A percentile compares a stretch with the other conserved stretches of the same genome.
phyloP scores from a whole-genome alignment of 495 filamentous ascomycete genomes.

The Baudoinia panamericana region DNA sequence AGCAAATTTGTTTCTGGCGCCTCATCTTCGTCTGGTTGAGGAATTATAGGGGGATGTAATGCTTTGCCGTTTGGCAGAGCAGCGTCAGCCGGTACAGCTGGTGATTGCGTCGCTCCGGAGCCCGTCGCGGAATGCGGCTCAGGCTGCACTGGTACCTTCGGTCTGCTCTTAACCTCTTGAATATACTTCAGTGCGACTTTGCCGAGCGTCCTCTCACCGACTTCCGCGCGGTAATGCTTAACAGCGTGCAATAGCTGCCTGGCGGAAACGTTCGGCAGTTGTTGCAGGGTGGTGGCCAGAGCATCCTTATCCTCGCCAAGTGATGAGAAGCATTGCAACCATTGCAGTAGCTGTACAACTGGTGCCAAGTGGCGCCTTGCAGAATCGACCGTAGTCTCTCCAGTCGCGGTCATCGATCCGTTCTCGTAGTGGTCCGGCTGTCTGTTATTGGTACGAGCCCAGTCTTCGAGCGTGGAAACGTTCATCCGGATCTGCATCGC shows the following conservation, averaged over 20 bases:
- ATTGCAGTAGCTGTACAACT: slow-evolving; percentile 88
- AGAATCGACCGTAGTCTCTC: slow-evolving; percentile 73
- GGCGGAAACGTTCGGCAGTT: slow-evolving; percentile 69
- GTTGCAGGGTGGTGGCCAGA: slow-evolving; percentile 70
- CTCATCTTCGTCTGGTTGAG: slow-evolving; percentile 36
- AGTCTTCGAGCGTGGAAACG: slow-evolving; percentile 86
- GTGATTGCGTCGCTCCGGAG: slow-evolving; percentile 12
- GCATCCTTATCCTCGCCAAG: slow-evolving; percentile 85
- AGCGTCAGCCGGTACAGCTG: slow-evolving; percentile 1
- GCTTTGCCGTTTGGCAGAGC: slow-evolving; percentile 9
- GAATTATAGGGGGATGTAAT: slow-evolving; percentile 14
- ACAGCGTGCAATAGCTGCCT: slow-evolving; percentile 86
- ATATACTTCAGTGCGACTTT: slow-evolving; percentile 82
- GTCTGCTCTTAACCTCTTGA: slow-evolving; percentile 61
- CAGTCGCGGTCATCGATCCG: slow-evolving; percentile 72
- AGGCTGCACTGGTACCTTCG: slow-evolving; percentile 35
- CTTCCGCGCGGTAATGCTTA: slow-evolving; percentile 85
- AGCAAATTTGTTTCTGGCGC: slow-evolving; percentile 59
- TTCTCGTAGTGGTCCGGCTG: slow-evolving; percentile 93
- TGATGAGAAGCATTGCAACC: slow-evolving; percentile 95
- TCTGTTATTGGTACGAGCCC: slow-evolving; percentile 84
- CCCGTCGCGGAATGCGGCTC: slow-evolving; percentile 18
- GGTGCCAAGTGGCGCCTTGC: slow-evolving; percentile 75
- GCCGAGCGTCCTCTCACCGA: slow-evolving; percentile 81
- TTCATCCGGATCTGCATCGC: slow-evolving; percentile 99